Conservation (phyloP, 768 basidiomycete species). For the Mycena amicta region DNA sequence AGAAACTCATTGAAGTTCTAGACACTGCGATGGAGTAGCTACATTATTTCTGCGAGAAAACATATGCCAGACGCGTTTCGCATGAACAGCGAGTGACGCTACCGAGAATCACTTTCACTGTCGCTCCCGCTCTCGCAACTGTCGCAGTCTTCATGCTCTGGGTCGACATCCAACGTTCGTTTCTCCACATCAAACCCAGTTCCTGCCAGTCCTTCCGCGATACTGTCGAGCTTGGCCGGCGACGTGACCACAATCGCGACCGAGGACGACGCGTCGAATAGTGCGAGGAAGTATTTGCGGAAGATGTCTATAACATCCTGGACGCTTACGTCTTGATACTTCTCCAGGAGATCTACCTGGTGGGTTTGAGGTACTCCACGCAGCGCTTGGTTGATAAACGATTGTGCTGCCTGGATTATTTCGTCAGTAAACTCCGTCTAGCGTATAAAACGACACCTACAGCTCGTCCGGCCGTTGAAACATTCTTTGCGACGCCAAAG, state of each 20-base stretch:
- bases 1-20: conserved; percentile 65
- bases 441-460: conserved; percentile 46
- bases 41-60: conserved; percentile 5
- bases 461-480: conserved; percentile 86
- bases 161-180: conserved; percentile 64
- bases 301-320: conserved; percentile 74
- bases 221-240: conserved; percentile 75
- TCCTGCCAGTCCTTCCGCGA: conserved; percentile 60
- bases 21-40: conserved; percentile 5
- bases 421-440: conserved; percentile 6
- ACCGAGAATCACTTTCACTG: conserved; percentile 22
- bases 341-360: conserved; percentile 75
- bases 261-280: conserved; percentile 79
- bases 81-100: no score
- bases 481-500: conserved; percentile 74
- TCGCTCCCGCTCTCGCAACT: conserved; percentile 36
- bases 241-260: conserved; percentile 83
- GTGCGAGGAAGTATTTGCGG: conserved; percentile 75
- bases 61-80: no score
- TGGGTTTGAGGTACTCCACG: conserved; percentile 77
- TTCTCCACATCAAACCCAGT: conserved; percentile 83
- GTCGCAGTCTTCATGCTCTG: conserved; percentile 45
- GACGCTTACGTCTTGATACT: conserved; percentile 78
- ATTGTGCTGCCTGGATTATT: conserved; percentile 66
- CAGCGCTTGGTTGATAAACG: conserved; percentile 91